Percentiles rank a stretch among this genome's conserved stretches.
Evolutionary conservation across 345 rosid species (phyloP).

Genomic region (Combretum micranthum): DNA sequence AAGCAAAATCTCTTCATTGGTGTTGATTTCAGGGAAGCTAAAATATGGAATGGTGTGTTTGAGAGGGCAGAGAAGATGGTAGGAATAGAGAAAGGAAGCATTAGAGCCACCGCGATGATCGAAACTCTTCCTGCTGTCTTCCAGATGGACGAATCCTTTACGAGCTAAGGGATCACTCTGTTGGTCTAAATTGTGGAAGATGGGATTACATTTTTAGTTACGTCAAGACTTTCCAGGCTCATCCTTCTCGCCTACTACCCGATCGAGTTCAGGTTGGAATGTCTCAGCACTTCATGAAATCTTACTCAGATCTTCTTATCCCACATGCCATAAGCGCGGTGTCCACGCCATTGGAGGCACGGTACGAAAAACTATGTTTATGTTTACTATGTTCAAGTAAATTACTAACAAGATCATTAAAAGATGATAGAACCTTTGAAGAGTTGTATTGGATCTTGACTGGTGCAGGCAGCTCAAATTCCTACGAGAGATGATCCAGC

Average conservation of each 20-base stretch:
- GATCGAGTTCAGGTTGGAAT: slow-evolving; percentile 80
- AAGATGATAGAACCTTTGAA: too few species aligned
- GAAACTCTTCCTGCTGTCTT: too few species aligned
- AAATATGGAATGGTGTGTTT: slow-evolving; percentile 84
- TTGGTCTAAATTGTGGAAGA: too few species aligned
- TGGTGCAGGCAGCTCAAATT: too few species aligned
- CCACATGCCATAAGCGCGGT: slow-evolving; percentile 76
- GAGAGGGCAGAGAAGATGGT: too few species aligned
- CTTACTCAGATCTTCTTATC: slow-evolving; percentile 90
- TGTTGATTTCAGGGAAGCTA: slow-evolving; percentile 77
- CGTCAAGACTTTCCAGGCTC: slow-evolving; percentile 86
- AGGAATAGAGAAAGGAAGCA: too few species aligned
- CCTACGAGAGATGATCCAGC: slow-evolving; percentile 72
- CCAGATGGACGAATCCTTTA: too few species aligned
- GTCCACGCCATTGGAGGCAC: slow-evolving; percentile 98
- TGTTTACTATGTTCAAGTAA: not conserved
- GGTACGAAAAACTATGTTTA: slow-evolving; percentile 28
- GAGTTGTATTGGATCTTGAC: not conserved
- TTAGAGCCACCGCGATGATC: too few species aligned
- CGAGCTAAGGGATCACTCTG: too few species aligned
- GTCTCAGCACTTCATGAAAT: slow-evolving; percentile 90
- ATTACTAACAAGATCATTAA: not conserved
- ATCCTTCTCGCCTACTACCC: slow-evolving; percentile 70
- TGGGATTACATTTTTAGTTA: slow-evolving; percentile 92
- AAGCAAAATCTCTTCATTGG: too few species aligned